Evolutionary conservation across 768 basidiomycete species (phyloP).

Genomic region (Leccinum subgranulosum): DNA sequence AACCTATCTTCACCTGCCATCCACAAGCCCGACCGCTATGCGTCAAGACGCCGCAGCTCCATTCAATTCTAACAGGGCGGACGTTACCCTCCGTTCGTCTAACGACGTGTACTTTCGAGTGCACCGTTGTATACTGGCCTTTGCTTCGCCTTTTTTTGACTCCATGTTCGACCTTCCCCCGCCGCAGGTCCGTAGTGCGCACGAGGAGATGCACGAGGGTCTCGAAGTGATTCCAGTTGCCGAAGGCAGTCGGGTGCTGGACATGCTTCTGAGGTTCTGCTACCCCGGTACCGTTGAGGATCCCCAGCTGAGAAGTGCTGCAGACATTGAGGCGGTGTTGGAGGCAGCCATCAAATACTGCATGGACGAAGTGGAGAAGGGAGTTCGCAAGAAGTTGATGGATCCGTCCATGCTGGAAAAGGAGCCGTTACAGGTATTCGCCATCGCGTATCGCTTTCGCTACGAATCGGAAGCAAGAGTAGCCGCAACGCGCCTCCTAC

Average conservation of each 20-base stretch:
- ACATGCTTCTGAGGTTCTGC: slow-evolving; percentile 33
- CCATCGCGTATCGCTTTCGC: slow-evolving; percentile 33
- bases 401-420: slow-evolving; percentile 25
- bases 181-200: slow-evolving; percentile 2
- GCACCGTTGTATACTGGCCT: slow-evolving; percentile 24
- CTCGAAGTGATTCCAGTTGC: slow-evolving; percentile 29
- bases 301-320: slow-evolving; percentile 14
- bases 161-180: slow-evolving; percentile 33
- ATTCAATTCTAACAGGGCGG: slow-evolving; percentile 46
- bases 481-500: slow-evolving; percentile 29
- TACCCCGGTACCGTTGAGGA: slow-evolving; percentile 32
- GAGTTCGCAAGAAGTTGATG: slow-evolving; percentile 25
- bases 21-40: slow-evolving; percentile 12
- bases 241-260: slow-evolving; percentile 27
- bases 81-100: slow-evolving; percentile 50
- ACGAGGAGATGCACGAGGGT: slow-evolving; percentile 12
- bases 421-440: slow-evolving; percentile 30
- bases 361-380: slow-evolving; percentile 27
- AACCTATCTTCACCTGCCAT: neutral
- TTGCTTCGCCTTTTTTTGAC: slow-evolving; percentile 31
- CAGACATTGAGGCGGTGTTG: slow-evolving; percentile 22
- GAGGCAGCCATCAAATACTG: slow-evolving; percentile 31
- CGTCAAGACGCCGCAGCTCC: slow-evolving; percentile 30
- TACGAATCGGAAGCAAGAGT: slow-evolving; percentile 29
- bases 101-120: slow-evolving; percentile 34